These are phyloP conservation scores for Torulaspora quercuum DNA, from an alignment of 805 yeast species.

Conservation along the genomic window DNA sequence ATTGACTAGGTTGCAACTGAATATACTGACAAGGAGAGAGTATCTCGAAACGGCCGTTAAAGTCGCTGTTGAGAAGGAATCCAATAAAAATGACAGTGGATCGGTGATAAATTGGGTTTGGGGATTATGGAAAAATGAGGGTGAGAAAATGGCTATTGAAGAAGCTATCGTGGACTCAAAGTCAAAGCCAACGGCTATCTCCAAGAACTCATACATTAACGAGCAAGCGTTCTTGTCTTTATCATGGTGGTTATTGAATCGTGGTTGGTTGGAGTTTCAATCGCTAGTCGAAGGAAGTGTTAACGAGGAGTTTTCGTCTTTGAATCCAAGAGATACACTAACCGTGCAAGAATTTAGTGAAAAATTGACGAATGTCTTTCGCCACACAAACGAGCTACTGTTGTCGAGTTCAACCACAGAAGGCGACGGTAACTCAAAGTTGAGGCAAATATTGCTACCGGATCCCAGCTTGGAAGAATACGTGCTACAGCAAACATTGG, in stretches of 20 bases:
- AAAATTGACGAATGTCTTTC: slow-evolving; percentile 39
- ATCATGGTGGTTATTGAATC: slow-evolving; percentile 91
- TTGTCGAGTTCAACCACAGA: slow-evolving; percentile 22
- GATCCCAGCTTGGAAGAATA: slow-evolving; percentile 45
- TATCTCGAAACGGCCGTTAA: slow-evolving; percentile 75
- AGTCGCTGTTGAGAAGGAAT: slow-evolving; percentile 45
- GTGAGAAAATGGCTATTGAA: neutral
- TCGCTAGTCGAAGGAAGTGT: slow-evolving; percentile 55
- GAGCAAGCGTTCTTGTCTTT: slow-evolving; percentile 83
- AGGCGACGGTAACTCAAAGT: slow-evolving; percentile 21
- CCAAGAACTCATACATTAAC: slow-evolving; percentile 42
- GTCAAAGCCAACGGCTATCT: slow-evolving; percentile 1
- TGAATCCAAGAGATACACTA: slow-evolving; percentile 72
- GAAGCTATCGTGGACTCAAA: slow-evolving; percentile 33
- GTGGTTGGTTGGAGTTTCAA: slow-evolving; percentile 69
- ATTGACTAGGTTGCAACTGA: slow-evolving; percentile 79
- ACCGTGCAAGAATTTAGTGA: slow-evolving; percentile 56
- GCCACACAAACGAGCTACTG: slow-evolving; percentile 32
- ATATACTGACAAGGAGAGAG: slow-evolving; percentile 81
- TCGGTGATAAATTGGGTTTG: slow-evolving; percentile 10
- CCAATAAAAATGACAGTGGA: slow-evolving; percentile 13
- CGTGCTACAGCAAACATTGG: slow-evolving; percentile 53
- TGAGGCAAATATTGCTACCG: slow-evolving; percentile 47
- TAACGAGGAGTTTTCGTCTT: slow-evolving; percentile 52
- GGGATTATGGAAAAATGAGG: slow-evolving; percentile 10